phyloP scores from a whole-genome alignment of 805 yeast species.

The Suhomyces kilbournensis region DNA sequence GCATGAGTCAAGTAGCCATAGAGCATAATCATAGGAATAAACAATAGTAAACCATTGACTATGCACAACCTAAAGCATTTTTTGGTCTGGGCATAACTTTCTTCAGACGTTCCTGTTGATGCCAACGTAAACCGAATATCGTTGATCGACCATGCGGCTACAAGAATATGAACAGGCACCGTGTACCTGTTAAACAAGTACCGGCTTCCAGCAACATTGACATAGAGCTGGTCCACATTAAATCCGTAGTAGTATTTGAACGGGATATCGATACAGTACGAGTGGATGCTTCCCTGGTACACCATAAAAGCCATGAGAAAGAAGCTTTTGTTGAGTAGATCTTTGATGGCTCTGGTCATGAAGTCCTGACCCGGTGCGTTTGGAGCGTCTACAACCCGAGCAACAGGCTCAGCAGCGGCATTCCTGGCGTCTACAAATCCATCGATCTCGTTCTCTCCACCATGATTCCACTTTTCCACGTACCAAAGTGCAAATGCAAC shows the following conservation, averaged over 20 bases:
- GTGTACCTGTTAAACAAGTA: not conserved
- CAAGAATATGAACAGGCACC: constrained; percentile 14
- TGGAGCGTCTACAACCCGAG: not conserved
- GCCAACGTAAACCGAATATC: constrained; percentile 2
- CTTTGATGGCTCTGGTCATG: not conserved
- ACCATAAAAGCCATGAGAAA: not conserved
- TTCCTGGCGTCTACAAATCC: not conserved
- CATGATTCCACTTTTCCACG: not conserved
- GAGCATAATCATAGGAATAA: not conserved
- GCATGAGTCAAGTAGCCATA: not conserved
- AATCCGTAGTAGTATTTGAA: constrained; percentile 6
- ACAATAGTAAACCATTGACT: not conserved
- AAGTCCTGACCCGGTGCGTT: not conserved
- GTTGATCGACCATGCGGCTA: constrained; percentile 19
- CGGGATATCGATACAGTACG: constrained; percentile 18
- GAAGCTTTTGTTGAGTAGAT: not conserved
- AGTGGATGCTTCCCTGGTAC: not conserved
- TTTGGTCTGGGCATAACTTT: not conserved
- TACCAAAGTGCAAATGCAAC: constrained; percentile 10
- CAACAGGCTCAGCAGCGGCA: not conserved
- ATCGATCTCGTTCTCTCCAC: not conserved
- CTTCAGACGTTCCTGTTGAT: not conserved
- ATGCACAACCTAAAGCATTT: not conserved
- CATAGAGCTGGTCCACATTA: not conserved
- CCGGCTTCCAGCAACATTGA: not conserved